Conservation (phyloP, 2,329 filamentous ascomycete genomes). For the Aspergillus ochraceoroseus region DNA sequence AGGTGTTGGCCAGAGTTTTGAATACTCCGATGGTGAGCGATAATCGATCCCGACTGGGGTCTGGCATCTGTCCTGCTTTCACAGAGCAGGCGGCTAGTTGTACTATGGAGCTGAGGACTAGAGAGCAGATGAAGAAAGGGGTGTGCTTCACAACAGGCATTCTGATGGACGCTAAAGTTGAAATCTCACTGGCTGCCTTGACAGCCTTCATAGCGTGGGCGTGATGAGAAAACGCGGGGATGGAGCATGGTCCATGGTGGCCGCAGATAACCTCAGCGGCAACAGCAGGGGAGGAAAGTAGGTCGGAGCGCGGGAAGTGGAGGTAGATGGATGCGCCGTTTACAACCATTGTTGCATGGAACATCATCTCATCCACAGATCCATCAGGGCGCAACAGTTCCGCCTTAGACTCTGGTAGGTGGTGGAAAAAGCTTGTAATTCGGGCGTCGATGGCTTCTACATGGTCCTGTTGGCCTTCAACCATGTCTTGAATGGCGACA, state of each 20-base stretch:
- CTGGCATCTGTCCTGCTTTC: slow-evolving; percentile 53
- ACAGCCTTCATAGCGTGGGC: slow-evolving; percentile 74
- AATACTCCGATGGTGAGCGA: slow-evolving; percentile 73
- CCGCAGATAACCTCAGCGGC: slow-evolving; percentile 48
- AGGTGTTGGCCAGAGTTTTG: slow-evolving; percentile 63
- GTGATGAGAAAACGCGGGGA: slow-evolving; percentile 41
- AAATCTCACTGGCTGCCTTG: slow-evolving; percentile 71
- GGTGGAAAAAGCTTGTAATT: slow-evolving; percentile 70
- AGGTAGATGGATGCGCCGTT: slow-evolving; percentile 62
- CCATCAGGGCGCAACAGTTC: slow-evolving; percentile 65
- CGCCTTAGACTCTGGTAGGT: slow-evolving; percentile 67
- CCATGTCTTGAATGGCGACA: slow-evolving; percentile 47
- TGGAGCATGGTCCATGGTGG: slow-evolving; percentile 36
- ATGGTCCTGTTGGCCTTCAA: slow-evolving; percentile 47
- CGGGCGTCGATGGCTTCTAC: slow-evolving; percentile 56
- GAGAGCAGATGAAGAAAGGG: slow-evolving; percentile 76
- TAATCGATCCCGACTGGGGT: slow-evolving; percentile 62
- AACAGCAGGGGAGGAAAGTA: slow-evolving; percentile 52
- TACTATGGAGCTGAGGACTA: slow-evolving; percentile 73
- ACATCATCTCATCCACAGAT: slow-evolving; percentile 80
- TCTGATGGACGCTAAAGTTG: slow-evolving; percentile 61
- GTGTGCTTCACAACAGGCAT: slow-evolving; percentile 65
- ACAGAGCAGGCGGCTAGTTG: slow-evolving; percentile 73
- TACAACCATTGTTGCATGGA: slow-evolving; percentile 80
- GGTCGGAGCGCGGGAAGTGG: slow-evolving; percentile 72